These are phyloP conservation scores for Vigna trinervia DNA, from an alignment of 306 rosid species.

Conservation along the genomic window DNA sequence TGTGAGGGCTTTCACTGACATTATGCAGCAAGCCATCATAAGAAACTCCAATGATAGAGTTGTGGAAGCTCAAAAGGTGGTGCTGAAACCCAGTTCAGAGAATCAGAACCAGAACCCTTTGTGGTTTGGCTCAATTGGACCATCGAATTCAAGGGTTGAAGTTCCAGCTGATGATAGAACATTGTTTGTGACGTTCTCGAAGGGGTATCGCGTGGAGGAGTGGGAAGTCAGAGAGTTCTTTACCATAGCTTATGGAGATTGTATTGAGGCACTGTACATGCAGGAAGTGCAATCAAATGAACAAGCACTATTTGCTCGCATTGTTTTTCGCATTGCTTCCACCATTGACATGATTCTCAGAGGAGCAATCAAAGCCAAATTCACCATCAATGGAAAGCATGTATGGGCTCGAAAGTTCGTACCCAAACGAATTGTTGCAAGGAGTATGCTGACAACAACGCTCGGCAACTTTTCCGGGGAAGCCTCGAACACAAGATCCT, in stretches of 20 bases:
- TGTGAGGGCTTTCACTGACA: conserved; percentile 55
- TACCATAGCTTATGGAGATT: conserved; percentile 50
- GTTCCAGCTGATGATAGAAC: conserved; percentile 59
- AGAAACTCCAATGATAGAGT: conserved; percentile 15
- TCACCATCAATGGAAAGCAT: conserved; percentile 75
- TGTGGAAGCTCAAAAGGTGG: conserved; percentile 30
- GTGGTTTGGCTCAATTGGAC: conserved; percentile 40
- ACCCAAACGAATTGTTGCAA: conserved; percentile 46
- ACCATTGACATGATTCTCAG: conserved; percentile 57
- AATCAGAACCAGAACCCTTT: neutral
- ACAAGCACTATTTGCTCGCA: conserved; percentile 68
- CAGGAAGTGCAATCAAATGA: conserved; percentile 56
- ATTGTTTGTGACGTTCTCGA: conserved; percentile 78
- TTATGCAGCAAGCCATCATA: conserved; percentile 45
- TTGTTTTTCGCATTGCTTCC: conserved; percentile 51
- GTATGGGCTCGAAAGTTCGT: conserved; percentile 76
- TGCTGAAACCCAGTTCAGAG: neutral
- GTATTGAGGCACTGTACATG: conserved; percentile 67
- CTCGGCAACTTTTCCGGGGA: neutral
- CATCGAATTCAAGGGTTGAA: neutral
- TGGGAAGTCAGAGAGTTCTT: conserved; percentile 67
- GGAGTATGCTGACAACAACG: neutral
- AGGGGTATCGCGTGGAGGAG: conserved; percentile 67
- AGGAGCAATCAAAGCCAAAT: conserved; percentile 60
- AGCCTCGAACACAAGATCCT: conserved; percentile 4